Conservation (phyloP, 805 yeast genomes). For the Helenozyma baotianmanensis region DNA sequence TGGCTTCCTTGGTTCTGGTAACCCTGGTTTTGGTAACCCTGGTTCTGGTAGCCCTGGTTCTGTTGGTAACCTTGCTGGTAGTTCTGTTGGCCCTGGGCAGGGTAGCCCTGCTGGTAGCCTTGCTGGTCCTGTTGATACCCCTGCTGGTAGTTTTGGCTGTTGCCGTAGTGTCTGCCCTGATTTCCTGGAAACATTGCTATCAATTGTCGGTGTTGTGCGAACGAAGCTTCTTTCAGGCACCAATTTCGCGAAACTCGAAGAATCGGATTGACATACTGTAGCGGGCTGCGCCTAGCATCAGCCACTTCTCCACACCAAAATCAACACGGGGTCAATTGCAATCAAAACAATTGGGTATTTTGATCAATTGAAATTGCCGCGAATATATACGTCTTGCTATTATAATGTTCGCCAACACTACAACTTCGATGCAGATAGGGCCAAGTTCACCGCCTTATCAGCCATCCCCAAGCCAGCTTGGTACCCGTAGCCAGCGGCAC, state of each 20-base stretch:
- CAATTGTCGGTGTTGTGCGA: too few species aligned
- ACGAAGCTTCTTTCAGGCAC: too few species aligned
- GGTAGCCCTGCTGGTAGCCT: neutral
- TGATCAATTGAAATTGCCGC: too few species aligned
- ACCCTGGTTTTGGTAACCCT: neutral
- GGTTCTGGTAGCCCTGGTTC: neutral
- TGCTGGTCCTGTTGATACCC: neutral
- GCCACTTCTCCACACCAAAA: too few species aligned
- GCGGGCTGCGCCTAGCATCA: too few species aligned
- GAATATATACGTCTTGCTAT: too few species aligned
- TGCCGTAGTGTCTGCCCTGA: neutral
- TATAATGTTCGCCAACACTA: too few species aligned
- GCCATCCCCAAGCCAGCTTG: conserved; percentile 66
- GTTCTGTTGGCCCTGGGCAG: neutral
- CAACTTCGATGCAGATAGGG: conserved; percentile 2
- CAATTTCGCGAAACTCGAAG: too few species aligned
- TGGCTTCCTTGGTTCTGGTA: neutral
- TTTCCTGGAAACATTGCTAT: neutral
- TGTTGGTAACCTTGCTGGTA: neutral
- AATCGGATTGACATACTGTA: too few species aligned
- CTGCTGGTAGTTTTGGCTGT: neutral
- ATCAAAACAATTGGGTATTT: too few species aligned
- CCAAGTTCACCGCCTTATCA: conserved; percentile 36
- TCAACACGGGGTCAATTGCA: too few species aligned
- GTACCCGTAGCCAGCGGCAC: conserved; percentile 64